Conservation (phyloP, 2,329 filamentous ascomycete genomes). For the Monilinia polystroma region DNA sequence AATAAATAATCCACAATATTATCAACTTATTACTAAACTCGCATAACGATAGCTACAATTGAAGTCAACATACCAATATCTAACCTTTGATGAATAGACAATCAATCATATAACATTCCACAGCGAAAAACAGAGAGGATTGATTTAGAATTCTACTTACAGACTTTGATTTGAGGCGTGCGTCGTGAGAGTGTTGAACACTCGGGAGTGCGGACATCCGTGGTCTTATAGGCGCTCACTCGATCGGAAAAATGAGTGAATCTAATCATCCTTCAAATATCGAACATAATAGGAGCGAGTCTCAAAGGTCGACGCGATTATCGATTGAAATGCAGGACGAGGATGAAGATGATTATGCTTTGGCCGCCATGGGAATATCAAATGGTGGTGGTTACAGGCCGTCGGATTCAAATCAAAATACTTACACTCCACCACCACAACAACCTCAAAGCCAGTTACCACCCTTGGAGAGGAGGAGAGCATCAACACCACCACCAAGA, state of each 20-base stretch:
- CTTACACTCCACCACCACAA: slow-evolving; percentile 31
- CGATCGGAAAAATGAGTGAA: slow-evolving; percentile 26
- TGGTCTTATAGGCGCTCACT: slow-evolving; percentile 14
- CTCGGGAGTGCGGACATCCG: slow-evolving; percentile 23
- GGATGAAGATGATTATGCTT: slow-evolving; percentile 51
- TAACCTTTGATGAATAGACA: slow-evolving; percentile 5
- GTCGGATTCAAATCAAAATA: slow-evolving; percentile 26
- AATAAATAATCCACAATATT: background rate
- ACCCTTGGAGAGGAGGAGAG: slow-evolving; percentile 31
- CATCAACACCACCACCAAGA: slow-evolving; percentile 41
- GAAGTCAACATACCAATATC: background rate
- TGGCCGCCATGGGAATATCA: slow-evolving; percentile 52
- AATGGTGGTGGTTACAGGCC: slow-evolving; percentile 43
- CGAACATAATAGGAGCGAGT: slow-evolving; percentile 46
- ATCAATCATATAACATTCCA: slow-evolving; percentile 12
- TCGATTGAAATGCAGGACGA: slow-evolving; percentile 42
- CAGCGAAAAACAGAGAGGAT: background rate
- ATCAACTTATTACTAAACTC: background rate
- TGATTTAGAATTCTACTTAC: background rate
- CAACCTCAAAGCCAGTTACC: slow-evolving; percentile 25
- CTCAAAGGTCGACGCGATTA: slow-evolving; percentile 40
- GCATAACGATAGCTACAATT: background rate
- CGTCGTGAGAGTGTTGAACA: slow-evolving; percentile 16
- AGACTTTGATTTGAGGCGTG: slow-evolving; percentile 15
- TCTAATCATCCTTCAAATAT: slow-evolving; percentile 34